These are phyloP conservation scores for Physaria fendleri DNA, from an alignment of 345 rosid genomes.

Conservation along the genomic window DNA sequence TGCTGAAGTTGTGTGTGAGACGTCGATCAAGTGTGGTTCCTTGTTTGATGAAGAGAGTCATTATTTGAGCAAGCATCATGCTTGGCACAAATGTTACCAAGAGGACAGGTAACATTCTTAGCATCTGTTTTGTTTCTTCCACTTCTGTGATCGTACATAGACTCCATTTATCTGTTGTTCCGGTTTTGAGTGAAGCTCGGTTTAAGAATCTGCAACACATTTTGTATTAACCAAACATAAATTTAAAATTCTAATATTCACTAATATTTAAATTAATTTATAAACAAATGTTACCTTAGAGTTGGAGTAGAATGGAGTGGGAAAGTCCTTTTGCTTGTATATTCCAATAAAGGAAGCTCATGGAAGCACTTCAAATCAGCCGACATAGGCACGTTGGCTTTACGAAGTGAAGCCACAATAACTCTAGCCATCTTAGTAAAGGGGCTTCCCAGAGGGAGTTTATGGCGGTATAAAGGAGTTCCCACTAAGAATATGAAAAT, in stretches of 20 bases:
- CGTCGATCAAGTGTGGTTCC: constrained; percentile 48
- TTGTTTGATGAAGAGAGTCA: constrained; percentile 68
- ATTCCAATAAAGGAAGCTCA: constrained; percentile 50
- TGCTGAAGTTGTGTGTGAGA: constrained; percentile 52
- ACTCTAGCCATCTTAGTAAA: constrained; percentile 68
- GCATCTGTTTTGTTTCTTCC: constrained; percentile 86
- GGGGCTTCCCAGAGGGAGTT: constrained; percentile 61
- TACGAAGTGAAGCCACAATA: constrained; percentile 56
- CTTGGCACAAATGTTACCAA: constrained; percentile 52
- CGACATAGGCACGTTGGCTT: constrained; percentile 41
- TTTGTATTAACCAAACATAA: no score
- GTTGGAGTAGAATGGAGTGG: constrained; percentile 59
- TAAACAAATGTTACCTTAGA: no score
- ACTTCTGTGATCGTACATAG: constrained; percentile 72
- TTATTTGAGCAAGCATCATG: constrained; percentile 38
- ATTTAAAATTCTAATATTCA: background rate
- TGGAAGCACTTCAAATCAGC: constrained; percentile 39
- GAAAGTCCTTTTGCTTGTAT: constrained; percentile 37
- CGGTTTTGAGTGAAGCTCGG: constrained; percentile 57
- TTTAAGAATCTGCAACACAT: constrained; percentile 43
- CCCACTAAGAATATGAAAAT: constrained; percentile 54
- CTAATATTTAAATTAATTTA: no score
- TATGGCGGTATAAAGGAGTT: constrained; percentile 64
- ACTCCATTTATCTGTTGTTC: constrained; percentile 42
- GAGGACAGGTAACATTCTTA: constrained; percentile 65